Evolutionary conservation across 2,329 filamentous ascomycete species (phyloP).

Genomic region (Sphaerulina populicola): DNA sequence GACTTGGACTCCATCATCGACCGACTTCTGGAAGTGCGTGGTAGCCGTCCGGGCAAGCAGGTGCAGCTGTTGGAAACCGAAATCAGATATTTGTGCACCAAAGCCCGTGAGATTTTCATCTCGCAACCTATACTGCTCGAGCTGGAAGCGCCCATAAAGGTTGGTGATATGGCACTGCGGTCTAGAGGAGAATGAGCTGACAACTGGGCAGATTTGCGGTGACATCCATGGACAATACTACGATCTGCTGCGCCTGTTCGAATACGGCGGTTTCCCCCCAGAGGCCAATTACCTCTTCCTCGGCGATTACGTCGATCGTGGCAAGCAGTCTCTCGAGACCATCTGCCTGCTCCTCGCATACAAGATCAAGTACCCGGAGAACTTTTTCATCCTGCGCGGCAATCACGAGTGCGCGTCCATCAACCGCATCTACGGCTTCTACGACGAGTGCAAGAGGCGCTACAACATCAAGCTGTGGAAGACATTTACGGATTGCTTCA

Average conservation of each 20-base stretch:
- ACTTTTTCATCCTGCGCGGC: slow-evolving; percentile 96
- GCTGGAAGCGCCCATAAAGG: slow-evolving; percentile 98
- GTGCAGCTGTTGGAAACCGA: slow-evolving; percentile 93
- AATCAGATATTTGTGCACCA: slow-evolving; percentile 95
- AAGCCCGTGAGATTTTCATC: slow-evolving; percentile 98
- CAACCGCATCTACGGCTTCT: slow-evolving; percentile 99
- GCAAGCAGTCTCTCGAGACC: slow-evolving; percentile 97
- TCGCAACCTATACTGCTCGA: slow-evolving; percentile 96
- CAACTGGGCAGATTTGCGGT: slow-evolving; percentile 73
- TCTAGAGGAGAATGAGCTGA: slow-evolving; percentile 13
- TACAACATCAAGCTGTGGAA: slow-evolving; percentile 99
- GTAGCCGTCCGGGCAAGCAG: slow-evolving; percentile 95
- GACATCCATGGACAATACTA: slow-evolving; percentile 99
- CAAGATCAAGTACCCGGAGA: slow-evolving; percentile 99
- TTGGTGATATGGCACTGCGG: slow-evolving; percentile 39
- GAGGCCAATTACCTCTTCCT: slow-evolving; percentile 99
- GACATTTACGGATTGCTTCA: slow-evolving; percentile 99
- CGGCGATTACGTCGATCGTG: slow-evolving; percentile 96
- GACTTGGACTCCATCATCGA: slow-evolving; percentile 99
- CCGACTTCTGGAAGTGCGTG: slow-evolving; percentile 91
- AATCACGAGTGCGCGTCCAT: slow-evolving; percentile 99
- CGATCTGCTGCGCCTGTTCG: slow-evolving; percentile 91
- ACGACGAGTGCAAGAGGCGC: slow-evolving; percentile 97
- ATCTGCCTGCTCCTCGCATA: slow-evolving; percentile 94
- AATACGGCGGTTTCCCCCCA: slow-evolving; percentile 95